Conservation (phyloP, 805 yeast species). For the Wickerhamiella musiphila region DNA sequence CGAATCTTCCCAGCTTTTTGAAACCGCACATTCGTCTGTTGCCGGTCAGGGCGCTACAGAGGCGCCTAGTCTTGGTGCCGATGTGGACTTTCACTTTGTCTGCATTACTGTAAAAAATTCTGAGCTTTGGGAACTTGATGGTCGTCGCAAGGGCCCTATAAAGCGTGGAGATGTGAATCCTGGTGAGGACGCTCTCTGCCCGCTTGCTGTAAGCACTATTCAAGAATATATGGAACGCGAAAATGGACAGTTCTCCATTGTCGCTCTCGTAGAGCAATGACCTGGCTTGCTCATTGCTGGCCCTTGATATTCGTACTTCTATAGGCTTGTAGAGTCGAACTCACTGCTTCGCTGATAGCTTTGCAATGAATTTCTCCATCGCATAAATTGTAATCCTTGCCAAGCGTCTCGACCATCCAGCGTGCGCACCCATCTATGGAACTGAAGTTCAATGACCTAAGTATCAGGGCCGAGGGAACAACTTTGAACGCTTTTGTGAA, state of each 20-base stretch:
- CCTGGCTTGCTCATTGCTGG: slow-evolving; percentile 28
- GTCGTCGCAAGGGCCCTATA: slow-evolving; percentile 64
- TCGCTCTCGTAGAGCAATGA: slow-evolving; percentile 32
- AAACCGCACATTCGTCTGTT: slow-evolving; percentile 23
- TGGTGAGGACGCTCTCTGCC: slow-evolving; percentile 32
- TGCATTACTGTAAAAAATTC: slow-evolving; percentile 39
- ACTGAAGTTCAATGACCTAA: no score
- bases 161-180: slow-evolving; percentile 32
- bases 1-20: slow-evolving; percentile 26
- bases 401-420: no score
- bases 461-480: no score
- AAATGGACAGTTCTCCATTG: slow-evolving; percentile 37
- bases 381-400: no score
- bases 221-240: slow-evolving; percentile 44
- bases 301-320: slow-evolving; percentile 93
- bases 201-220: slow-evolving; percentile 35
- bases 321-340: no score
- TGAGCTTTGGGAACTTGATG: slow-evolving; percentile 69
- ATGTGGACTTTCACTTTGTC: slow-evolving; percentile 56
- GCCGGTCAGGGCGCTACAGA: slow-evolving; percentile 24
- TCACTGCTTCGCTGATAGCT: no score
- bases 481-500: no score
- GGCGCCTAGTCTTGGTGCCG: slow-evolving; percentile 27
- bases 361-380: no score
- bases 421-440: no score